Evolutionary conservation across 2,329 filamentous ascomycete genomes (phyloP).

Genomic region (Elsinoe fawcettii): DNA sequence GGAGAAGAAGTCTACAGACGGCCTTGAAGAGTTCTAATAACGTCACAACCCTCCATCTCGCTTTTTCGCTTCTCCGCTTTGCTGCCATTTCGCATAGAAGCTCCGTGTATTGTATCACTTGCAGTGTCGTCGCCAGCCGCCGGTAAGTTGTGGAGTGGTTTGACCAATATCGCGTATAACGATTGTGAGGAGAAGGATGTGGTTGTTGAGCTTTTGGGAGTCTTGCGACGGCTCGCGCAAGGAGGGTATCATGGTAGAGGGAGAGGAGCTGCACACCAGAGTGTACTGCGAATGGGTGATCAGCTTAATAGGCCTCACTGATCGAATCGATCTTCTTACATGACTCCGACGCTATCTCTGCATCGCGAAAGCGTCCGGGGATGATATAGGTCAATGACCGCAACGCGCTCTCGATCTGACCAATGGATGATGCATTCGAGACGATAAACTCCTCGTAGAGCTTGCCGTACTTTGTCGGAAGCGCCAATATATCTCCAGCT

Average conservation of each 20-base stretch:
- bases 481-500: constrained; percentile 16
- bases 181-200: constrained; percentile 49
- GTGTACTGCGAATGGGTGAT: constrained; percentile 49
- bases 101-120: constrained; percentile 91
- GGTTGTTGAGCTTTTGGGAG: constrained; percentile 43
- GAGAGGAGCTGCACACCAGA: constrained; percentile 83
- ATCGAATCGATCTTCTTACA: constrained; percentile 34
- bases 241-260: constrained; percentile 83
- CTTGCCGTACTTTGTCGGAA: constrained; percentile 31
- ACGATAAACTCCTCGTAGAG: constrained; percentile 86
- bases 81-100: constrained; percentile 96
- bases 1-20: constrained; percentile 67
- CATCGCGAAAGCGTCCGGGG: constrained; percentile 83
- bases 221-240: constrained; percentile 56
- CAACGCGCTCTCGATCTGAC: constrained; percentile 88
- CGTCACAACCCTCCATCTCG: constrained; percentile 81
- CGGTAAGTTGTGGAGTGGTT: constrained; percentile 62
- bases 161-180: constrained; percentile 59
- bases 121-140: constrained; percentile 70
- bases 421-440: constrained; percentile 87
- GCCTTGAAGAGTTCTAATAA: constrained; percentile 81
- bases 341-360: constrained; percentile 89
- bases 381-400: constrained; percentile 94
- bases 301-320: neutral
- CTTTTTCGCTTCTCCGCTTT: constrained; percentile 71